phyloP scores from a whole-genome alignment of 805 yeast genomes.

The Myxozyma vanderwaltii region DNA sequence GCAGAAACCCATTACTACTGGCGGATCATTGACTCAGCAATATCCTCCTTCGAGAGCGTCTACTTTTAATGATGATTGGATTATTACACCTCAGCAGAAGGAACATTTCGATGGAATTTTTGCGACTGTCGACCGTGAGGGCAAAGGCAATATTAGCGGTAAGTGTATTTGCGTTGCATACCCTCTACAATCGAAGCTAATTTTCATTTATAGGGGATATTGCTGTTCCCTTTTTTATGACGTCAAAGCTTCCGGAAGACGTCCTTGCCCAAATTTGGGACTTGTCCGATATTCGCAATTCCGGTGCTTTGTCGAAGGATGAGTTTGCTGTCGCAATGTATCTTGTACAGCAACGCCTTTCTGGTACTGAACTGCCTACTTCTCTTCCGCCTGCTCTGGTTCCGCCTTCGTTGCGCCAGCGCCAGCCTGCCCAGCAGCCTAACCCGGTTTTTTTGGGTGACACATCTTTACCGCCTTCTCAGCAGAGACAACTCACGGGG shows the following conservation, averaged over 20 bases:
- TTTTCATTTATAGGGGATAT: conserved; percentile 56
- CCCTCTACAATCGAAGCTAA: neutral
- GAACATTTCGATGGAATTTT: conserved; percentile 80
- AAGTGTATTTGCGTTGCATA: no score
- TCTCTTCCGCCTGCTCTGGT: conserved; percentile 69
- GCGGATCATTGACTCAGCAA: conserved; percentile 10
- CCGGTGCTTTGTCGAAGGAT: conserved; percentile 73
- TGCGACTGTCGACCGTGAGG: conserved; percentile 61
- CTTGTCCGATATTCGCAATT: conserved; percentile 82
- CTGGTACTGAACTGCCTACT: conserved; percentile 77
- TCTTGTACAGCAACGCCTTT: conserved; percentile 78
- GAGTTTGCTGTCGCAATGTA: conserved; percentile 95
- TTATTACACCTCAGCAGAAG: conserved; percentile 64
- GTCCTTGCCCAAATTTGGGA: conserved; percentile 93
- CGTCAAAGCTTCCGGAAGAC: conserved; percentile 83
- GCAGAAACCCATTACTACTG: conserved; percentile 16
- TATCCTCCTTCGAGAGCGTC: conserved; percentile 4
- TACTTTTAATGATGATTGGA: conserved; percentile 59
- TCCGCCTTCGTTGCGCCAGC: conserved; percentile 29
- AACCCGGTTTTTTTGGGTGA: conserved; percentile 7
- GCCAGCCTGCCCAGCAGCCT: conserved; percentile 26
- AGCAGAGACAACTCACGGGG: neutral
- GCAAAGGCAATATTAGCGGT: conserved; percentile 30
- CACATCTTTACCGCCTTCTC: neutral
- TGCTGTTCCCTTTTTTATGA: conserved; percentile 84